These are phyloP conservation scores for Gomphus bonarii DNA, from an alignment of 1,284 basidiomycete species.

Conservation along the genomic window DNA sequence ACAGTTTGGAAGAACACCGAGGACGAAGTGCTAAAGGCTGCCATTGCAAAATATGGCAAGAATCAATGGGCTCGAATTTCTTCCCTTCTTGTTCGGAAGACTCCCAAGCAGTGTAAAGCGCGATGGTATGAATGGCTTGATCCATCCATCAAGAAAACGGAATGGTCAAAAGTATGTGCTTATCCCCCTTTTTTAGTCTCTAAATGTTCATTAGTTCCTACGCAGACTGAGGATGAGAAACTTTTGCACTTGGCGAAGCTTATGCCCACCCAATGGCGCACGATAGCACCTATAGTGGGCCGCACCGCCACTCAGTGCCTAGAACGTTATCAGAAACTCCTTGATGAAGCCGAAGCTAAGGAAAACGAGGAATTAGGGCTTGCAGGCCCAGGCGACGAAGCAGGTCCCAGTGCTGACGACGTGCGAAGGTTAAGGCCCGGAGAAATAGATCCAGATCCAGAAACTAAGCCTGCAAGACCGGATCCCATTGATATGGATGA, in stretches of 20 bases:
- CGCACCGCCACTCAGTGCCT: slow-evolving; percentile 98
- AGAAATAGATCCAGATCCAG: slow-evolving; percentile 98
- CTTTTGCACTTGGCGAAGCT: slow-evolving; percentile 95
- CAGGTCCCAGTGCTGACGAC: slow-evolving; percentile 86
- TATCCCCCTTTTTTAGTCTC: not conserved
- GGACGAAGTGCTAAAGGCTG: slow-evolving; percentile 94
- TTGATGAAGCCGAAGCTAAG: slow-evolving; percentile 94
- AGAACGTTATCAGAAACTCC: slow-evolving; percentile 94
- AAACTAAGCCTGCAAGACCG: slow-evolving; percentile 94
- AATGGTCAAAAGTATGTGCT: slow-evolving; percentile 84
- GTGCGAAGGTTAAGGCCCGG: slow-evolving; percentile 85
- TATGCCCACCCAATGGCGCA: slow-evolving; percentile 99
- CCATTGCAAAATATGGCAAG: slow-evolving; percentile 96
- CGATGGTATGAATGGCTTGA: slow-evolving; percentile 99
- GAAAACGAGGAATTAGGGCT: slow-evolving; percentile 90
- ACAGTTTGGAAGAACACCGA: slow-evolving; percentile 65
- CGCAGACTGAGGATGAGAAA: slow-evolving; percentile 93
- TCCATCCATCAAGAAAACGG: slow-evolving; percentile 99
- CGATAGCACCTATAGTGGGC: slow-evolving; percentile 97
- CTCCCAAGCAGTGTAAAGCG: slow-evolving; percentile 99
- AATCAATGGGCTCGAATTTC: slow-evolving; percentile 99
- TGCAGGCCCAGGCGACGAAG: slow-evolving; percentile 70
- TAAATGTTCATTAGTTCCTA: slow-evolving; percentile 2
- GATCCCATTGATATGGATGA: slow-evolving; percentile 99
- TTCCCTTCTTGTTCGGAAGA: slow-evolving; percentile 94